A percentile compares a stretch with the other conserved stretches of the same genome.
Conservation (phyloP, 1,284 basidiomycete genomes). For the Fistulinella cinereoalba region DNA sequence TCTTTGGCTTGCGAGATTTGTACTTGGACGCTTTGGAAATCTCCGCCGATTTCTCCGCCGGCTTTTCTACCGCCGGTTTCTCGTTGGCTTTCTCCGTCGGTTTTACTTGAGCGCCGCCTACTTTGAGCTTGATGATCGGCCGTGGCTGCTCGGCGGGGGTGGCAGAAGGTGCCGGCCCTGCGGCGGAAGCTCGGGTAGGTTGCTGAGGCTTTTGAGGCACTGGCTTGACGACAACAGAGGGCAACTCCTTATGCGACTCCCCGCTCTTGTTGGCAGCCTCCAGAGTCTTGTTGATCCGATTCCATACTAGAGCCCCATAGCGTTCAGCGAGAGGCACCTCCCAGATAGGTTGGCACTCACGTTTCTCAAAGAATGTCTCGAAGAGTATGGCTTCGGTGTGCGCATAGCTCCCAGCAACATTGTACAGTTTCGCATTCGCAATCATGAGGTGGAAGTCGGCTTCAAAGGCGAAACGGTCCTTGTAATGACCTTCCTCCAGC, state of each 20-base stretch:
- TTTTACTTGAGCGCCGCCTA: conserved; percentile 37
- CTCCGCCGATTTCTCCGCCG: conserved; percentile 34
- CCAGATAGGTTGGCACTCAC: conserved; percentile 45
- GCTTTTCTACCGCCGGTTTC: conserved; percentile 17
- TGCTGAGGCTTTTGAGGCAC: conserved; percentile 25
- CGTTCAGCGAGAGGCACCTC: conserved; percentile 1
- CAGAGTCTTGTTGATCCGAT: conserved; percentile 74
- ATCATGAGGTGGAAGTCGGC: conserved; percentile 95
- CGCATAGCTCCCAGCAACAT: conserved; percentile 82
- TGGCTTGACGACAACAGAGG: conserved; percentile 37
- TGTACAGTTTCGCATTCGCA: conserved; percentile 91
- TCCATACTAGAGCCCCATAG: conserved; percentile 54
- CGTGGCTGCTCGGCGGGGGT: conserved; percentile 38
- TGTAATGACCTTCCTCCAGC: conserved; percentile 75
- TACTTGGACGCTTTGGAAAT: conserved; percentile 31
- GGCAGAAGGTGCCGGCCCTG: conserved; percentile 25
- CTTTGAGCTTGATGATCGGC: conserved; percentile 59
- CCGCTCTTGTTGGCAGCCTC: conserved; percentile 43
- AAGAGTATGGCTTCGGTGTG: conserved; percentile 76
- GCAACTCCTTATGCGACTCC: conserved; percentile 29
- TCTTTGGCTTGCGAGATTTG: conserved; percentile 49
- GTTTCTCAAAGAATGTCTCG: conserved; percentile 82
- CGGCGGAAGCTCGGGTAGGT: conserved; percentile 12
- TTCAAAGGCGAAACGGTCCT: conserved; percentile 75
- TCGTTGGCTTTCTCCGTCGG: conserved; percentile 30